Percentiles rank a stretch among this genome's conserved stretches.
Evolutionary conservation across 1,139 yeast genomes (phyloP).

Genomic region (Meyerozyma smithsonii): DNA sequence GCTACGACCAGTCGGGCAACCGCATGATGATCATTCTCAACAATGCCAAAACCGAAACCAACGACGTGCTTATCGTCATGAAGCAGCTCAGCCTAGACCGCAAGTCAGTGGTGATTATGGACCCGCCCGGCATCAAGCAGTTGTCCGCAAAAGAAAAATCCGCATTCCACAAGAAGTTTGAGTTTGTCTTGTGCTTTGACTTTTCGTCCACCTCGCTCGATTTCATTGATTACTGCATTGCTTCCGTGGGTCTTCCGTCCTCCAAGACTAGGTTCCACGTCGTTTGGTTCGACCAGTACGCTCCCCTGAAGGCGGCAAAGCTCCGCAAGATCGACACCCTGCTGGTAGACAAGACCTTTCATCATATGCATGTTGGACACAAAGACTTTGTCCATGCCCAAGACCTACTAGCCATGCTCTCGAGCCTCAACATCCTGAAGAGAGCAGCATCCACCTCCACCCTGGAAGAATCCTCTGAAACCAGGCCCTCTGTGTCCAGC

Average conservation of each 20-base stretch:
- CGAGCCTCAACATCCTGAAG: slow-evolving; percentile 9
- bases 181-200: slow-evolving; percentile 1
- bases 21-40: slow-evolving; percentile 23
- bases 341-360: slow-evolving; percentile 22
- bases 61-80: slow-evolving; percentile 33
- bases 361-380: slow-evolving; percentile 24
- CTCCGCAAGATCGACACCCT: slow-evolving; percentile 6
- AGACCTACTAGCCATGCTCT: slow-evolving; percentile 21
- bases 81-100: slow-evolving; percentile 27
- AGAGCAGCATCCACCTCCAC: not conserved
- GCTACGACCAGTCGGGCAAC: slow-evolving; percentile 5
- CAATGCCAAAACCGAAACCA: slow-evolving; percentile 26
- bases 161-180: not conserved
- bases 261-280: slow-evolving; percentile 24
- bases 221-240: slow-evolving; percentile 19
- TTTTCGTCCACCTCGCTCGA: slow-evolving; percentile 7
- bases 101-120: slow-evolving; percentile 25
- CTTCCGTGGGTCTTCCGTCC: slow-evolving; percentile 27
- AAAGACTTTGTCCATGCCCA: slow-evolving; percentile 25
- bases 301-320: slow-evolving; percentile 10
- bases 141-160: slow-evolving; percentile 11
- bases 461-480: slow-evolving; percentile 1
- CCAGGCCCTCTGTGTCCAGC: slow-evolving; percentile 12
- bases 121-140: slow-evolving; percentile 13
- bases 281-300: slow-evolving; percentile 18